phyloP scores from a whole-genome alignment of 192 early-diverging fungal species.

The Radiomyces spectabilis region DNA sequence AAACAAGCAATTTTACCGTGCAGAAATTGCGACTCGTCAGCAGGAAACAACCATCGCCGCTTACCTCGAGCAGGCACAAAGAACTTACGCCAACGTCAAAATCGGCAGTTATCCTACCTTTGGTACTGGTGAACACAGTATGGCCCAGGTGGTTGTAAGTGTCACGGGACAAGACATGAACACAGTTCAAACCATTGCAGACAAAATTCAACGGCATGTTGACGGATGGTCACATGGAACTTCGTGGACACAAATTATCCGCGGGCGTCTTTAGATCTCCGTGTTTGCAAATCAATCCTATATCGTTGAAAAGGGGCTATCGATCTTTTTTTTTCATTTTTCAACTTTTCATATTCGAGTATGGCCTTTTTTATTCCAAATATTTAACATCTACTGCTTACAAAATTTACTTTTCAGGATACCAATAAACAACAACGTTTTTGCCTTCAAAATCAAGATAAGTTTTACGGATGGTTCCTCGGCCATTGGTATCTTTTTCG shows the following conservation, averaged over 20 bases:
- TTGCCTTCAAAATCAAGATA: conserved; percentile 31
- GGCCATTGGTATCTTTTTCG: conserved; percentile 21
- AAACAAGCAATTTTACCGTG: conserved; percentile 24
- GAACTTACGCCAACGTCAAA: conserved; percentile 21
- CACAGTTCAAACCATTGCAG: conserved; percentile 16
- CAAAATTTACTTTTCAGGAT: background rate
- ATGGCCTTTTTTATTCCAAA: background rate
- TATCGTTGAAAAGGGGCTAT: background rate
- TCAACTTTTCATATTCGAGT: background rate
- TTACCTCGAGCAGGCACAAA: conserved; percentile 26
- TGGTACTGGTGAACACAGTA: background rate
- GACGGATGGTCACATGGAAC: conserved; percentile 9
- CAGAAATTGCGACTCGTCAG: conserved; percentile 35
- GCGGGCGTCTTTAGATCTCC: conserved; percentile 11
- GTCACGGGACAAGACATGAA: conserved; percentile 35
- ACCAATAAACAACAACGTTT: conserved; percentile 25
- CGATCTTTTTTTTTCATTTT: background rate
- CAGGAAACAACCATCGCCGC: conserved; percentile 36
- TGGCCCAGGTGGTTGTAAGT: conserved; percentile 33
- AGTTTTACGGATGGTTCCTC: background rate
- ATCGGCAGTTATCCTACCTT: conserved; percentile 42
- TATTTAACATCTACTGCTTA: background rate
- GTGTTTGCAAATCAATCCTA: no score
- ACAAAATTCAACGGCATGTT: conserved; percentile 3
- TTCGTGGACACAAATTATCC: background rate